Conservation (phyloP, 106 monocot species). For the Dioscorea zingiberensis region DNA sequence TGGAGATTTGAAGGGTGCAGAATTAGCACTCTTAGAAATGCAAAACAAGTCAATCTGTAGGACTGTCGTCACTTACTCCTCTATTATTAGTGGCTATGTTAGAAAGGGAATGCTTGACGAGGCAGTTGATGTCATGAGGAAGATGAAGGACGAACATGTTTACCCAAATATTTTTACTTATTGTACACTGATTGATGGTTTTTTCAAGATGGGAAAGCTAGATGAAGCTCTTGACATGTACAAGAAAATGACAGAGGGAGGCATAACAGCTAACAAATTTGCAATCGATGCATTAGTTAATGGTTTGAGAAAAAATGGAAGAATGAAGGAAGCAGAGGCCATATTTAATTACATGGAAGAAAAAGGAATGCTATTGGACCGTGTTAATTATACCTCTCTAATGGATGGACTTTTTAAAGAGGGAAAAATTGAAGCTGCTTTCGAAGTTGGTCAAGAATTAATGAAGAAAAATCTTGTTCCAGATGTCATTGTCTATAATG, state of each 20-base stretch:
- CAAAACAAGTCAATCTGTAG: constrained; percentile 22
- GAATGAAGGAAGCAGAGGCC: constrained; percentile 50
- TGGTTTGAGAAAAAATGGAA: constrained; percentile 71
- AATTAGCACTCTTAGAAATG: constrained; percentile 53
- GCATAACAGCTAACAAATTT: constrained; percentile 49
- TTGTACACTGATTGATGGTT: constrained; percentile 50
- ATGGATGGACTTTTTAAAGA: constrained; percentile 83
- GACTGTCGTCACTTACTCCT: constrained; percentile 69
- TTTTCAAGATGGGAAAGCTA: constrained; percentile 59
- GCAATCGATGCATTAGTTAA: constrained; percentile 62
- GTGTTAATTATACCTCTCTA: constrained; percentile 80
- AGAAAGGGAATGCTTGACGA: constrained; percentile 59
- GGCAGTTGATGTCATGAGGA: constrained; percentile 42
- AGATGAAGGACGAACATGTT: constrained; percentile 59
- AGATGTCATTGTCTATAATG: constrained; percentile 79
- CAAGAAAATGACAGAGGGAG: constrained; percentile 47
- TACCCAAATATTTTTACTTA: constrained; percentile 61
- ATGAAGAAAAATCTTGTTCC: constrained; percentile 40
- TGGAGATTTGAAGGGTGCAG: constrained; percentile 50
- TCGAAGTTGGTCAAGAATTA: constrained; percentile 56
- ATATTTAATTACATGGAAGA: constrained; percentile 44
- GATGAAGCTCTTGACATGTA: constrained; percentile 58
- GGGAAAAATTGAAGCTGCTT: constrained; percentile 57
- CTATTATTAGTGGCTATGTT: constrained; percentile 67
- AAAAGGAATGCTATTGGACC: constrained; percentile 46